These are phyloP conservation scores for Curvularia lunata DNA, from an alignment of 2,329 filamentous ascomycete species.

Conservation along the genomic window DNA sequence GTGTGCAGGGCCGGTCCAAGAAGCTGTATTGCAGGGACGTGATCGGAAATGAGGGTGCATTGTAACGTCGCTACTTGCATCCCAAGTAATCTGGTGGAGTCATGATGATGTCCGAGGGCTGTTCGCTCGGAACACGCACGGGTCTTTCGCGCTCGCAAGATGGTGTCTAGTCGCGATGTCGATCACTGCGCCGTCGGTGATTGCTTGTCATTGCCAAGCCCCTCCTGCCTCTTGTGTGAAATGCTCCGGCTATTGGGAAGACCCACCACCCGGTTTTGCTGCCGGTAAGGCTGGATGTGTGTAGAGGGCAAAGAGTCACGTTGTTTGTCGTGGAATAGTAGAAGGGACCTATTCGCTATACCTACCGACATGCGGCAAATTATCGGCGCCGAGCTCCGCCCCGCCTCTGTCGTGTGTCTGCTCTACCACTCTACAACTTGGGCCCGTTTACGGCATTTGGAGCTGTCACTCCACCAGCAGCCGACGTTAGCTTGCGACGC, in stretches of 20 bases:
- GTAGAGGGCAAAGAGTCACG: neutral
- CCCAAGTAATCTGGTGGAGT: neutral
- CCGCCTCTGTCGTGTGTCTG: neutral
- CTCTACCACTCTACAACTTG: neutral
- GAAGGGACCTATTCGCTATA: neutral
- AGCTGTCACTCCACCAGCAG: neutral
- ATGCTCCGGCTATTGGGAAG: constrained; percentile 11
- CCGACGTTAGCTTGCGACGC: neutral
- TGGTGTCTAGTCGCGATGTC: constrained; percentile 13
- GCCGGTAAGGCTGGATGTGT: neutral
- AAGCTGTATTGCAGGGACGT: neutral
- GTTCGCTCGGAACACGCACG: constrained; percentile 11
- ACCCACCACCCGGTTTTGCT: neutral
- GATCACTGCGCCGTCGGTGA: constrained; percentile 12
- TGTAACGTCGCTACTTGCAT: neutral
- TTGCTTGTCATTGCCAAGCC: neutral
- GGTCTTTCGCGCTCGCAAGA: constrained; percentile 10
- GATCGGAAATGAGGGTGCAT: neutral
- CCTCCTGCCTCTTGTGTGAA: constrained; percentile 22
- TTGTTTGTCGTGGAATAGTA: constrained; percentile 2
- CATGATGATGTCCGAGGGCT: constrained; percentile 9
- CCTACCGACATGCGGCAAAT: neutral
- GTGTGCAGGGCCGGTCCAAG: too few relatives aligned
- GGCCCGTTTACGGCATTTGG: neutral
- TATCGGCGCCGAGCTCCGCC: constrained; percentile 2